A percentile compares a stretch with the other conserved stretches of the same genome.
These are phyloP conservation scores for Globisporangium sylvaticum DNA, from an alignment of 352 stramenopile species.

Conservation along the genomic window DNA sequence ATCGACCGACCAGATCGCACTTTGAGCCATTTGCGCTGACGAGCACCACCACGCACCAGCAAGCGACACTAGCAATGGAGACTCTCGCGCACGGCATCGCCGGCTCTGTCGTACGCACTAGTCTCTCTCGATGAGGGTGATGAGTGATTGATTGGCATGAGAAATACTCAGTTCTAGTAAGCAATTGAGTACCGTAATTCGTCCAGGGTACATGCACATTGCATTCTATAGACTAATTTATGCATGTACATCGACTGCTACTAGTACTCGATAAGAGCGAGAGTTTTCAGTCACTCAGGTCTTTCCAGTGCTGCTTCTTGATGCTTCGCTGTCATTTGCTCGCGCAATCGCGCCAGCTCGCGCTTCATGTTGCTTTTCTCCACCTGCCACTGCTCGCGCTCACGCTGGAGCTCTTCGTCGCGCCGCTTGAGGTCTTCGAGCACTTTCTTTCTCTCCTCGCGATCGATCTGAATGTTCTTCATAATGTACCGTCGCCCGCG, in stretches of 20 bases:
- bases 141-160: no score
- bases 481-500: background rate
- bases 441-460: background rate
- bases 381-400: background rate
- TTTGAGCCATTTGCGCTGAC: background rate
- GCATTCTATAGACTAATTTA: no score
- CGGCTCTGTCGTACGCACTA: conserved; percentile 40
- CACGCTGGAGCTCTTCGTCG: background rate
- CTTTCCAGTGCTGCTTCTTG: background rate
- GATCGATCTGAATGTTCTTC: background rate
- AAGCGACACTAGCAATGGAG: conserved; percentile 37
- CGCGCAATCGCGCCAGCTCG: background rate
- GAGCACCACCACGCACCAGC: background rate
- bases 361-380: background rate
- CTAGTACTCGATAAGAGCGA: background rate
- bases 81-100: conserved; percentile 63
- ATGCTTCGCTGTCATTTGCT: background rate
- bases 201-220: no score
- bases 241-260: no score
- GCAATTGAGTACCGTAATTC: no score
- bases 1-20: background rate
- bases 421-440: background rate
- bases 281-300: no score
- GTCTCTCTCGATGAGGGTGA: background rate
- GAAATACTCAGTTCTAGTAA: no score